Conservation (phyloP, 1,284 basidiomycete species). For the Fomitopsis betulina region DNA sequence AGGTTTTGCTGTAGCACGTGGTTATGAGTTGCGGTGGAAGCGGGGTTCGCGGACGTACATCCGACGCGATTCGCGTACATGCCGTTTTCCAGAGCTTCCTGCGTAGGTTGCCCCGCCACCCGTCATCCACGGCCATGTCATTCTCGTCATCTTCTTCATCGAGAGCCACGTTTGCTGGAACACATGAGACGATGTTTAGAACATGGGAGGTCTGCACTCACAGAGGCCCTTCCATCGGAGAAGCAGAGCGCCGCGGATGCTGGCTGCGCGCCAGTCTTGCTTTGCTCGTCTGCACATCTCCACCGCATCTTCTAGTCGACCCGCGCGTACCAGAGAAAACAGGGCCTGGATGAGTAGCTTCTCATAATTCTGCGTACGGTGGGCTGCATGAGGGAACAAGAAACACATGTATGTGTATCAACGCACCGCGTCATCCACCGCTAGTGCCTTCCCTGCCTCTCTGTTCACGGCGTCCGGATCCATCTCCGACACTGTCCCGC, state of each 20-base stretch:
- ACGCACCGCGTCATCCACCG: constrained; percentile 70
- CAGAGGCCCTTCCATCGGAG: constrained; percentile 71
- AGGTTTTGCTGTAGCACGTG: constrained; percentile 49
- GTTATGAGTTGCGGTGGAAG: background rate
- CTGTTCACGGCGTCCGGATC: constrained; percentile 68
- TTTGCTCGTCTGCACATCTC: constrained; percentile 58
- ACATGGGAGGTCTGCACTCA: constrained; percentile 26
- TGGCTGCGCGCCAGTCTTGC: constrained; percentile 90
- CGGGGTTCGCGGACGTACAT: constrained; percentile 36
- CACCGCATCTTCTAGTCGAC: constrained; percentile 79
- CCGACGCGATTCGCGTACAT: constrained; percentile 75
- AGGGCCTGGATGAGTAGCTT: constrained; percentile 70
- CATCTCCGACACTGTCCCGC: constrained; percentile 55
- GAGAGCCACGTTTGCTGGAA: constrained; percentile 42
- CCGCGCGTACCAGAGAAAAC: constrained; percentile 78
- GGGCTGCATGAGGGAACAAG: background rate
- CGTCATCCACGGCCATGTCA: constrained; percentile 37
- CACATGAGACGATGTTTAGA: background rate
- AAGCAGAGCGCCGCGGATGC: constrained; percentile 74
- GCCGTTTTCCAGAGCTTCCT: constrained; percentile 83
- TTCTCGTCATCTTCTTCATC: constrained; percentile 52
- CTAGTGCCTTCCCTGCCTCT: constrained; percentile 45
- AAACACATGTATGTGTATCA: background rate
- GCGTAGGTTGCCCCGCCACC: constrained; percentile 69
- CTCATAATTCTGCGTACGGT: constrained; percentile 61